Conservation (phyloP, 129 eudicot species). For the Flaveria robusta region DNA sequence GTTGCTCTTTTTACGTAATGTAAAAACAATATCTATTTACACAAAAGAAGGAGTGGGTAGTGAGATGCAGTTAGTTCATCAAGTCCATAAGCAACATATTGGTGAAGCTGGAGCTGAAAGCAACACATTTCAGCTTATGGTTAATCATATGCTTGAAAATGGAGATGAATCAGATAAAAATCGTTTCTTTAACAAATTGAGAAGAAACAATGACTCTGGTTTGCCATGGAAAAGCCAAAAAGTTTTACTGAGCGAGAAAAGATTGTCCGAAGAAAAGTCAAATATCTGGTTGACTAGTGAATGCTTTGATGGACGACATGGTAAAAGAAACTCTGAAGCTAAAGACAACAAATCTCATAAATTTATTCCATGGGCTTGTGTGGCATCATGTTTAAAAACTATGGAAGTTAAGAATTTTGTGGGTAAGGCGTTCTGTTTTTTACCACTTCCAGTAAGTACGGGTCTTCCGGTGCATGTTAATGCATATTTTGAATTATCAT, state of each 20-base stretch:
- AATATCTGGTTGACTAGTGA: constrained; percentile 88
- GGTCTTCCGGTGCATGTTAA: constrained; percentile 94
- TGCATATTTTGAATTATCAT: constrained; percentile 93
- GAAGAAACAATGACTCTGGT: constrained; percentile 48
- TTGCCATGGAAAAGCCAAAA: constrained; percentile 87
- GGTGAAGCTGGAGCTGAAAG: constrained; percentile 60
- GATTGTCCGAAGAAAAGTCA: constrained; percentile 50
- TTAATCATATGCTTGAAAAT: constrained; percentile 58
- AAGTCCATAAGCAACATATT: constrained; percentile 57
- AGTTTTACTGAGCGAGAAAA: constrained; percentile 68
- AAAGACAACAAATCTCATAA: constrained; percentile 53
- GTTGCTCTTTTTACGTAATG: constrained; percentile 84
- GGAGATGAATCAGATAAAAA: constrained; percentile 54
- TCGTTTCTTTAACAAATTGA: constrained; percentile 60
- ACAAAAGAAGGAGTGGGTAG: constrained; percentile 73
- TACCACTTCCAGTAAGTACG: constrained; percentile 92
- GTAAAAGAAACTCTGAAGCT: constrained; percentile 47
- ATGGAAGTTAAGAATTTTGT: constrained; percentile 48
- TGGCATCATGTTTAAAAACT: constrained; percentile 67
- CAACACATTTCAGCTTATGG: constrained; percentile 55
- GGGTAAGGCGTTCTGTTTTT: constrained; percentile 95
- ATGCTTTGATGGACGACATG: constrained; percentile 60
- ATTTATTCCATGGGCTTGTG: constrained; percentile 87
- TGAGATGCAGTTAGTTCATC: constrained; percentile 82
- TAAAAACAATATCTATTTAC: constrained; percentile 74